Percentiles rank a stretch among this genome's conserved stretches.
phyloP scores from a whole-genome alignment of 768 basidiomycete species.

The Trametes elegans region DNA sequence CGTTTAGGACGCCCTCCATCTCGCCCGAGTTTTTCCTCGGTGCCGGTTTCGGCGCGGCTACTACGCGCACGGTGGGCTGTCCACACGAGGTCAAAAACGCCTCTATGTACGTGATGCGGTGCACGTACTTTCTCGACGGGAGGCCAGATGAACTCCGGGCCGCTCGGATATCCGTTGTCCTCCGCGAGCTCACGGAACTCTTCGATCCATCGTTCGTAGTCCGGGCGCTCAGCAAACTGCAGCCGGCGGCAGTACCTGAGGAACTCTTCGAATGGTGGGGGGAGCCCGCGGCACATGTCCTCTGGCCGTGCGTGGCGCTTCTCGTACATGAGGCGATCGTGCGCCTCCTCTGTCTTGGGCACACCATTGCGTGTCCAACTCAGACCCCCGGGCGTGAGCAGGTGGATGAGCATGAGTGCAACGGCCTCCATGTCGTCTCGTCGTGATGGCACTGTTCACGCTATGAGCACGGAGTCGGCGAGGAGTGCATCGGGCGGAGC shows the following conservation, averaged over 20 bases:
- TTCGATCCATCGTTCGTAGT: constrained; percentile 65
- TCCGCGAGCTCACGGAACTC: constrained; percentile 62
- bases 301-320: constrained; percentile 62
- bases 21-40: constrained; percentile 30
- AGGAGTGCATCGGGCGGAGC: neutral
- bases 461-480: neutral
- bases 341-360: constrained; percentile 64
- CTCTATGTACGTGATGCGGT: too few relatives aligned
- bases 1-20: constrained; percentile 56
- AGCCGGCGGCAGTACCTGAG: constrained; percentile 68
- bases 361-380: constrained; percentile 81
- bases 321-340: constrained; percentile 60
- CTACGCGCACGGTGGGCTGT: constrained; percentile 23
- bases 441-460: constrained; percentile 71
- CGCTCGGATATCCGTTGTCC: constrained; percentile 55
- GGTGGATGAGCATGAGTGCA: constrained; percentile 77
- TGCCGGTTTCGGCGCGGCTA: constrained; percentile 9
- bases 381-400: constrained; percentile 73
- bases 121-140: too few relatives aligned
- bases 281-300: constrained; percentile 65
- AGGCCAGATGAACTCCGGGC: constrained; percentile 72
- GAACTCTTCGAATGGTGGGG: constrained; percentile 74
- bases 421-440: constrained; percentile 78
- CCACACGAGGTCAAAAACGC: too few relatives aligned
- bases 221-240: constrained; percentile 64